Base-by-base conservation (phyloP, 306 rosid genomes). In the Cucurbita ficifolia region DNA sequence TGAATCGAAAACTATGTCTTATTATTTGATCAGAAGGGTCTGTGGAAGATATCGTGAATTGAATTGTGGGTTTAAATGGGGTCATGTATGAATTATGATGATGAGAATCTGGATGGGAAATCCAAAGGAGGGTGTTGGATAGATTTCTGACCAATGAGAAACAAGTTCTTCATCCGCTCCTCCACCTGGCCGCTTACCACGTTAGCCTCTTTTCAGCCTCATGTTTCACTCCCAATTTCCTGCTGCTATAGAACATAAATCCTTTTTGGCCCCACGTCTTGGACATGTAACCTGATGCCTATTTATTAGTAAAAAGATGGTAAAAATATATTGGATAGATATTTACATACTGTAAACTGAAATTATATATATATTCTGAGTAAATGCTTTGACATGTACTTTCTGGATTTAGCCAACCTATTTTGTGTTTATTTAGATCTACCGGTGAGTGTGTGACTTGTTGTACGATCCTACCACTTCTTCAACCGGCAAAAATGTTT, bases 101-200 rank as follows among this genome's bases (percentile, higher is more conserved):
- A 88, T 85, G 94, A 88, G 69, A 83, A 94, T 94, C 96, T 82
- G 77, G 60, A 76, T 63, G 55, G 57, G 83, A 77, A 79, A 84
- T 89, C 88, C 77, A 35, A 67, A 13, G n/a, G 50, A 77, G 64
- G 75, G 55, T 74, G 72, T 59, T 83, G 89, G 98, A 94, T 94
- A 91, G 97, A 94, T 87, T 87, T 81, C 84, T 75, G 84, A 81
- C 99, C 99, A 94, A 94, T 94, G 65, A 70, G 85, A 79, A 81
- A 64, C 71, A 53, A 40, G 76, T 68, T 63, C 71, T 79, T 76
- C 89, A 90, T 85, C 88, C 83, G 72, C 84, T 76, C 76, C 80
- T 74, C 77, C 69, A 57, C 77, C 45, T 67, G 54, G 19, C 54
- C 8, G 18, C 73, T 40, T 45, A 68, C 73, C 73, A 68, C 54